Percentiles rank a stretch among this genome's conserved stretches.
Conservation (phyloP, 306 rosid species). For the Cucurbita pepo region DNA sequence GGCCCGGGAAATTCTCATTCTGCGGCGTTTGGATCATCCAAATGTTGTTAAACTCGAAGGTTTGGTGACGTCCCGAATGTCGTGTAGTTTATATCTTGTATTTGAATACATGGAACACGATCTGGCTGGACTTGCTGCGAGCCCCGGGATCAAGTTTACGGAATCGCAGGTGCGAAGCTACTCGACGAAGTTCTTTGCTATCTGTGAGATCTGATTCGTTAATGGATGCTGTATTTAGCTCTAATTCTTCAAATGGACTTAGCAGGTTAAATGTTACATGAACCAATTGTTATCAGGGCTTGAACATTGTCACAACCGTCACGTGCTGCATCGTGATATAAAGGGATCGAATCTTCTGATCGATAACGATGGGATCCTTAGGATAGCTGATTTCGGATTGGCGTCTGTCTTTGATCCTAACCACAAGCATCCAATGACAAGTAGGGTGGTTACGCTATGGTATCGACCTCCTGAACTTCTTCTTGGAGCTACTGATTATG, state of each 20-base stretch:
- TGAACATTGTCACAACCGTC: constrained; percentile 71
- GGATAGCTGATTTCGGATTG: constrained; percentile 87
- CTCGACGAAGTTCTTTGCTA: background rate
- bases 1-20: constrained; percentile 84
- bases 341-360: constrained; percentile 87
- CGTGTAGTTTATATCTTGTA: constrained; percentile 80
- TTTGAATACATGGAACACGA: constrained; percentile 83
- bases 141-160: constrained; percentile 58
- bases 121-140: constrained; percentile 87
- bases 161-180: constrained; percentile 52
- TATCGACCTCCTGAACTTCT: constrained; percentile 88
- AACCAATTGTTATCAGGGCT: constrained; percentile 73
- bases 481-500: constrained; percentile 82
- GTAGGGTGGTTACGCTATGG: constrained; percentile 89
- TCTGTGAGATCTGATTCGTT: background rate
- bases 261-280: constrained; percentile 80
- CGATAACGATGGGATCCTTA: constrained; percentile 65
- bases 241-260: constrained; percentile 17
- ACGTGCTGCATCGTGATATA: constrained; percentile 74
- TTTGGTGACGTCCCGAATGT: constrained; percentile 78
- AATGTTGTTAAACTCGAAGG: constrained; percentile 83
- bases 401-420: constrained; percentile 76
- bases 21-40: constrained; percentile 76
- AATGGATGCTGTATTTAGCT: constrained; percentile 8
- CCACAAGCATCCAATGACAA: constrained; percentile 83